These are phyloP conservation scores for Millerago galiae DNA, from an alignment of 805 yeast species.

Conservation along the genomic window DNA sequence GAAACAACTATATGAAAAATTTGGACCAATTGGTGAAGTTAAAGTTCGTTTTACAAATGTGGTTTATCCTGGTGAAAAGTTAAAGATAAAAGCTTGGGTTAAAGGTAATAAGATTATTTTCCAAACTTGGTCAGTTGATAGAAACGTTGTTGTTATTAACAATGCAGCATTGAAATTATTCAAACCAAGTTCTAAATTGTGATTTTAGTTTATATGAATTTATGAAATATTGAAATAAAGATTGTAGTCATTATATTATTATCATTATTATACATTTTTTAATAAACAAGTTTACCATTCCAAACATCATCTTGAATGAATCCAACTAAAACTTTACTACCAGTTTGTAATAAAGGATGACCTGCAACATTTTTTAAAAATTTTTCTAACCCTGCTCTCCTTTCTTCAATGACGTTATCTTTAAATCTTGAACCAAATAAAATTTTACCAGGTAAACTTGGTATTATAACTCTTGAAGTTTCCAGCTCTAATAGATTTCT, in stretches of 20 bases:
- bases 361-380: conserved; percentile 80
- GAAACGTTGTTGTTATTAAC: conserved; percentile 72
- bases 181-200: conserved; percentile 26
- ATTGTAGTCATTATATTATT: not conserved
- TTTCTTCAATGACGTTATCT: conserved; percentile 74
- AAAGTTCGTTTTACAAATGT: conserved; percentile 87
- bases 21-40: conserved; percentile 75
- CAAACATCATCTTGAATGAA: conserved; percentile 85
- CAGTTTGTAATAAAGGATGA: conserved; percentile 89
- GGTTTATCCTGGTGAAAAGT: conserved; percentile 91
- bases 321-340: conserved; percentile 67
- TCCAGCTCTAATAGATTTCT: conserved; percentile 70
- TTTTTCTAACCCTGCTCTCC: conserved; percentile 78
- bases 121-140: conserved; percentile 76
- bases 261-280: not conserved
- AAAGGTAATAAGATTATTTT: conserved; percentile 56
- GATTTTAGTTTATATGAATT: conserved; percentile 3
- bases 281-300: conserved; percentile 36
- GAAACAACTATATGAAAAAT: conserved; percentile 70
- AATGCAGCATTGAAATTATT: conserved; percentile 75
- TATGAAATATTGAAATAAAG: not conserved
- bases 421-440: conserved; percentile 64
- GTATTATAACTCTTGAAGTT: conserved; percentile 72
- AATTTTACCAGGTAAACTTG: conserved; percentile 84
- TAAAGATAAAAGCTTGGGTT: conserved; percentile 81